Evolutionary conservation across 1,284 basidiomycete species (phyloP).

Genomic region (Acaromyces ingoldii): DNA sequence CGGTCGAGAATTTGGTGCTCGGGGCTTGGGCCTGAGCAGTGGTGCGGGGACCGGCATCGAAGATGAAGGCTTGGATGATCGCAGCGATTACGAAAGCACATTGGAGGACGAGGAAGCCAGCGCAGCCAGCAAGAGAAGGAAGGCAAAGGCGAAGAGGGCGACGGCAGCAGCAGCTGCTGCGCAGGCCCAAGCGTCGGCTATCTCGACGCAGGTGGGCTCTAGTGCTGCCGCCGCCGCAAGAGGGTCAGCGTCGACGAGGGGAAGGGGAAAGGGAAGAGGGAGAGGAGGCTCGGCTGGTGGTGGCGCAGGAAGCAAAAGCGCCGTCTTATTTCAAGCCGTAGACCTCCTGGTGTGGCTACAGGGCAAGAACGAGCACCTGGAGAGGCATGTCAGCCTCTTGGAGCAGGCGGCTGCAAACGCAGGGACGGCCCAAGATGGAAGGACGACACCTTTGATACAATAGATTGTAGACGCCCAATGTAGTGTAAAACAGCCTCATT

Average conservation of each 20-base stretch:
- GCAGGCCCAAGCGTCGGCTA: not conserved
- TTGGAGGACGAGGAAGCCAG: slow-evolving; percentile 25
- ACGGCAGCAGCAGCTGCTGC: too few relatives aligned
- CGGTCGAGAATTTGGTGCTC: slow-evolving; percentile 45
- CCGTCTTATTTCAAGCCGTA: slow-evolving; percentile 48
- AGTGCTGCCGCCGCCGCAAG: not conserved
- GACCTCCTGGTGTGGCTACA: slow-evolving; percentile 48
- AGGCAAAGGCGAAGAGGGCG: slow-evolving; percentile 7
- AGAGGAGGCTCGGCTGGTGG: slow-evolving; percentile 47
- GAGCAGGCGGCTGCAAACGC: slow-evolving; percentile 16
- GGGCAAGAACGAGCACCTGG: slow-evolving; percentile 31
- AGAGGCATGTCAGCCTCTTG: slow-evolving; percentile 29
- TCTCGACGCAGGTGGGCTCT: not conserved
- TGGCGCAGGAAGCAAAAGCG: slow-evolving; percentile 45
- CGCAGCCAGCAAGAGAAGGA: slow-evolving; percentile 6
- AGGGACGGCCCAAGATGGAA: too few relatives aligned
- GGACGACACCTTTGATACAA: too few relatives aligned
- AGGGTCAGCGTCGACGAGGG: slow-evolving; percentile 5
- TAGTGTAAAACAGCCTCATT: too few relatives aligned
- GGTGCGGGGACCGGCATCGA: slow-evolving; percentile 49
- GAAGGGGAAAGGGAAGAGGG: slow-evolving; percentile 43
- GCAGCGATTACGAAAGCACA: slow-evolving; percentile 30
- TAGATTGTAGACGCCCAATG: too few relatives aligned
- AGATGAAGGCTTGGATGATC: slow-evolving; percentile 47
- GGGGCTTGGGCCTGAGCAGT: slow-evolving; percentile 41